These are phyloP conservation scores for Lepidium didymum DNA, from an alignment of 345 rosid species.

Conservation along the genomic window DNA sequence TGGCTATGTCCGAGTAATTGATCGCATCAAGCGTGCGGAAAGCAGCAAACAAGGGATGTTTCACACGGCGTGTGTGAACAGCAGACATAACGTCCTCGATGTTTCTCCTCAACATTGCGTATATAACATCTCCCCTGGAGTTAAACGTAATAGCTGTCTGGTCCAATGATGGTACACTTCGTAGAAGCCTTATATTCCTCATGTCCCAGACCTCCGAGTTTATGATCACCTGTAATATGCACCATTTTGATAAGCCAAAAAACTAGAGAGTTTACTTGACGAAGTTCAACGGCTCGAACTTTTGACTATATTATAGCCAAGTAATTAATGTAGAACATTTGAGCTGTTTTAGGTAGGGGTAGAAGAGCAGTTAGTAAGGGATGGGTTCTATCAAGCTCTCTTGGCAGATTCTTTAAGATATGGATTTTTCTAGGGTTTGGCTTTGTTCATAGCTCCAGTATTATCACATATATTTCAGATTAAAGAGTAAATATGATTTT, in stretches of 20 bases:
- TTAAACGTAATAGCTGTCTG: slow-evolving; percentile 88
- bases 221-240: slow-evolving; percentile 58
- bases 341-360: neutral
- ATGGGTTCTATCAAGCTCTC: neutral
- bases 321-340: neutral
- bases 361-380: neutral
- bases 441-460: neutral
- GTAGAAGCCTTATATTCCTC: slow-evolving; percentile 68
- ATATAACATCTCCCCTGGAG: slow-evolving; percentile 85
- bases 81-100: slow-evolving; percentile 92
- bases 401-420: neutral
- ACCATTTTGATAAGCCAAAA: slow-evolving; percentile 6
- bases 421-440: neutral
- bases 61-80: slow-evolving; percentile 74
- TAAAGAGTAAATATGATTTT: neutral
- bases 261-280: neutral
- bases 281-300: neutral
- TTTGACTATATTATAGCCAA: neutral
- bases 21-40: slow-evolving; percentile 90
- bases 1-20: slow-evolving; percentile 91
- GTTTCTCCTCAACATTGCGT: slow-evolving; percentile 93
- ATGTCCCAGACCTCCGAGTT: slow-evolving; percentile 99
- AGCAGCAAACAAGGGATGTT: slow-evolving; percentile 77
- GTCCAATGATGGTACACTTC: slow-evolving; percentile 90
- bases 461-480: neutral